Percentiles rank a stretch among this genome's conserved stretches.
phyloP scores from a whole-genome alignment of 345 rosid genomes.

The Acer saccharum region DNA sequence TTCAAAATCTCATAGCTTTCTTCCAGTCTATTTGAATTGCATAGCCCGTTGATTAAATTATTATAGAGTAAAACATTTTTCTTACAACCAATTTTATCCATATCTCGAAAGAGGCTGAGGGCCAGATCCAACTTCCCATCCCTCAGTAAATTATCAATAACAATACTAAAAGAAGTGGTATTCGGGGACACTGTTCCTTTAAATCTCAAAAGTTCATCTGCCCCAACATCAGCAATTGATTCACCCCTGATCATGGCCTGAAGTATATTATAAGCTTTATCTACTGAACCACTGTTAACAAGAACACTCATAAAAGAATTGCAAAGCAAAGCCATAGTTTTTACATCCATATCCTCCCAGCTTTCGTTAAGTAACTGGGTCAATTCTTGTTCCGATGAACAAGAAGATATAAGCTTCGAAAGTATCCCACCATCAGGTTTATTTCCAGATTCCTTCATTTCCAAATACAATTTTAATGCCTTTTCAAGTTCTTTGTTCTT shows the following conservation, averaged over 20 bases:
- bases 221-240: constrained; percentile 27
- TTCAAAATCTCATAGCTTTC: constrained; percentile 58
- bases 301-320: constrained; percentile 49
- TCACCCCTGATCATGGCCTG: constrained; percentile 38
- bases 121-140: constrained; percentile 61
- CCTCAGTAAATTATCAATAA: constrained; percentile 54
- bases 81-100: constrained; percentile 46
- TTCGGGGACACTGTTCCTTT: constrained; percentile 43
- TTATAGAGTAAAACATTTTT: constrained; percentile 49
- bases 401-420: constrained; percentile 57
- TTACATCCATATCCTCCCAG: constrained; percentile 43
- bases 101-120: constrained; percentile 52
- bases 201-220: constrained; percentile 33
- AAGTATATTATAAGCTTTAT: constrained; percentile 60
- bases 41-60: constrained; percentile 59
- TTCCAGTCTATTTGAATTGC: constrained; percentile 65
- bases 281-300: constrained; percentile 35
- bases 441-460: constrained; percentile 56
- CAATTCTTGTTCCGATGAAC: constrained; percentile 52
- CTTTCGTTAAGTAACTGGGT: constrained; percentile 39
- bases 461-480: constrained; percentile 58
- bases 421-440: constrained; percentile 60
- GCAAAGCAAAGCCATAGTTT: constrained; percentile 49
- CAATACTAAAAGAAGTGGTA: constrained; percentile 45
- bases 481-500: constrained; percentile 48